Evolutionary conservation across 2,329 filamentous ascomycete species (phyloP), one percentile per base, ranked within the genome.

Genomic region (Lachnellula arida): DNA sequence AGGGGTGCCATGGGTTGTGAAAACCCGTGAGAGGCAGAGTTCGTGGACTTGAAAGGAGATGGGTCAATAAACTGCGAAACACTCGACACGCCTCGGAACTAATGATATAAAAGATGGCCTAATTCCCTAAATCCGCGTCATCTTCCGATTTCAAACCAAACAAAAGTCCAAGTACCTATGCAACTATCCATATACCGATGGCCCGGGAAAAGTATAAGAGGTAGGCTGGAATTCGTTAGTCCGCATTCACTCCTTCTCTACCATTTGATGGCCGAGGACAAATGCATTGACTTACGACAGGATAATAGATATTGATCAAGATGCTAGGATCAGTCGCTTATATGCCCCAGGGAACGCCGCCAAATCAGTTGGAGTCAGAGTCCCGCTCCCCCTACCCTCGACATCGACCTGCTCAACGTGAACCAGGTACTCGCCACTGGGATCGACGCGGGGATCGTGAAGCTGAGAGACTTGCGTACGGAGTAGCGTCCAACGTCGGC

Each of bases 381-480:
- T n/a, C n/a, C 69, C 65, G 46, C 51, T 69, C 7, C 72, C 73
- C 8, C 73, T 71, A 14, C 69, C 71, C 0, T 72, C 73, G 15
- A 76, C 67, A 51, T 69, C 72, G 53, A 75, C 63, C 59, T 76
- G 73, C 59, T 71, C 69, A 12, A 61, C 58, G 14, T 68, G 67
- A 6, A 51, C 7, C 51, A 71, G 66, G 44, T 71, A 70, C 55
- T 75, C 70, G 17, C 73, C 73, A 19, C 61, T 60, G 5, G 72
- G 2, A 66, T 69, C 32, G 63, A 57, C 28, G 49, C 49, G 8
- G 49, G 49, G 9, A 51, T 32, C 49, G 42, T 51, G 49, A 51
- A 51, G 37, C 12, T 42, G 22, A 51, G n/a, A n/a, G n/a, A n/a
- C n/a, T n/a, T n/a, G n/a, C n/a, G n/a, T n/a, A 37, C n/a, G 19